Conservation (phyloP, 1,284 basidiomycete genomes). For the Fomitiporia mediterranea region DNA sequence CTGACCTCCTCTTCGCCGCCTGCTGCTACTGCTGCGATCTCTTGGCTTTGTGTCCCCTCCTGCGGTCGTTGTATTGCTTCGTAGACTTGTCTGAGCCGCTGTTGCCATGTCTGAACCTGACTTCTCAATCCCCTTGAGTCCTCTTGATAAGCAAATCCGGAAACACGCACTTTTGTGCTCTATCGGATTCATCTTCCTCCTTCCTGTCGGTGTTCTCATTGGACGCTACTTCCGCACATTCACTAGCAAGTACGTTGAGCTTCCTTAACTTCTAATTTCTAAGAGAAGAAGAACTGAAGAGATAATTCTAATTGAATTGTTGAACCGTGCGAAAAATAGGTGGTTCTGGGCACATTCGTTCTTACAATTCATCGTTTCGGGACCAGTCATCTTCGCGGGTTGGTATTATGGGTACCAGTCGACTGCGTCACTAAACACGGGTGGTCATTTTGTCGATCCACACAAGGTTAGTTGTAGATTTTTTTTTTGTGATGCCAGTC, state of each 20-base stretch:
- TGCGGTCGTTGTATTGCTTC: too few species aligned
- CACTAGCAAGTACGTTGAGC: conserved; percentile 36
- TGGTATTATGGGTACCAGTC: conserved; percentile 39
- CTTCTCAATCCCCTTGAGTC: background rate
- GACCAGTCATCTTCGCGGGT: conserved; percentile 47
- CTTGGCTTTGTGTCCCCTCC: background rate
- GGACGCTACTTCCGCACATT: conserved; percentile 53
- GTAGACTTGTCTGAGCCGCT: too few species aligned
- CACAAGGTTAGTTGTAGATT: conserved; percentile 36
- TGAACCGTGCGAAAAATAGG: conserved; percentile 25
- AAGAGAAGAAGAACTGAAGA: too few species aligned
- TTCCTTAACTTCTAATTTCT: too few species aligned
- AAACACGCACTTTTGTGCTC: conserved; percentile 49
- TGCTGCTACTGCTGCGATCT: background rate
- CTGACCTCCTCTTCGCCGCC: background rate
- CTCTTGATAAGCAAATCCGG: conserved; percentile 28
- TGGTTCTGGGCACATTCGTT: conserved; percentile 54
- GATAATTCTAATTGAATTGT: background rate
- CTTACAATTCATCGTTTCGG: conserved; percentile 42
- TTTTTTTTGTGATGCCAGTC: background rate
- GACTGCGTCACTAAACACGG: conserved; percentile 28
- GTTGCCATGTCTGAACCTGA: conserved; percentile 5
- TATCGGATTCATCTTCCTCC: conserved; percentile 53
- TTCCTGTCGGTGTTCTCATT: conserved; percentile 54
- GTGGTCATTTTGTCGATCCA: conserved; percentile 34